Conservation (phyloP, 768 basidiomycete species). For the Lactarius pseudohatsudake region DNA sequence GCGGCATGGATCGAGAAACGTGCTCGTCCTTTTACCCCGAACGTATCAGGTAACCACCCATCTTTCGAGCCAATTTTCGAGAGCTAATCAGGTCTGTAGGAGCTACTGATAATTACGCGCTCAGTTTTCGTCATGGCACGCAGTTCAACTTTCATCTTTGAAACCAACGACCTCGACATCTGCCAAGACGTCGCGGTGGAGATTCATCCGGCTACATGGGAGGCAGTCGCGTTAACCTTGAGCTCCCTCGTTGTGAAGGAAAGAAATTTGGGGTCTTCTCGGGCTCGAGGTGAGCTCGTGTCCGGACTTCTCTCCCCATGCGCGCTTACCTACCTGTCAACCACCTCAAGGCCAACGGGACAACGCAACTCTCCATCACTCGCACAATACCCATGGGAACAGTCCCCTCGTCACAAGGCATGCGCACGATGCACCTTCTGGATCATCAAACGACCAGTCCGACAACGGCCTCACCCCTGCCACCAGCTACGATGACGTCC, state of each 20-base stretch:
- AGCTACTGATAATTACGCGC: constrained; percentile 9
- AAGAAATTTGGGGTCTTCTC: neutral
- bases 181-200: constrained; percentile 22
- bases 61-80: neutral
- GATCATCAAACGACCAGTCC: constrained; percentile 10
- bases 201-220: constrained; percentile 22
- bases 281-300: constrained; percentile 3
- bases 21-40: constrained; percentile 20
- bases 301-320: neutral
- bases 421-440: constrained; percentile 1
- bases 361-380: neutral
- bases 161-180: constrained; percentile 24
- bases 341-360: constrained; percentile 3
- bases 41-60: constrained; percentile 6
- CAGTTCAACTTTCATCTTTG: constrained; percentile 9
- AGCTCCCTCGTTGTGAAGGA: constrained; percentile 12
- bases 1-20: constrained; percentile 4
- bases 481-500: constrained; percentile 20
- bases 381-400: neutral
- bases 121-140: neutral
- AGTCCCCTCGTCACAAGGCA: neutral
- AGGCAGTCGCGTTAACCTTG: constrained; percentile 16
- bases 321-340: neutral
- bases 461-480: constrained; percentile 7
- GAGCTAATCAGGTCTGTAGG: neutral